Percentiles rank a stretch among this genome's conserved stretches.
phyloP scores from a whole-genome alignment of 139 green algal species.

The Chlamydomonas eustigma region DNA sequence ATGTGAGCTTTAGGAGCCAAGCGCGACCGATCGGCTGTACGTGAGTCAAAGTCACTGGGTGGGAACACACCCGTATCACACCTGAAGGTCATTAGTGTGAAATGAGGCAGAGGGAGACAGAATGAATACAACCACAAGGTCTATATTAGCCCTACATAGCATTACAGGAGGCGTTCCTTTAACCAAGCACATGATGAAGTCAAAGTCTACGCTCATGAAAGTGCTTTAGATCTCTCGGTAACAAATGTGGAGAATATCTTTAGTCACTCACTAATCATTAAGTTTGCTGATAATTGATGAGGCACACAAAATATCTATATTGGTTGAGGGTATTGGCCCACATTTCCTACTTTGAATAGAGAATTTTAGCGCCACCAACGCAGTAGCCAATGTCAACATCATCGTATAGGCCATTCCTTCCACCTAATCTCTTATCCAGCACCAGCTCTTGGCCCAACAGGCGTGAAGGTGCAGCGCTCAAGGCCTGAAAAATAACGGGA shows the following conservation, averaged over 20 bases:
- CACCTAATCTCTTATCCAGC: slow-evolving; percentile 38
- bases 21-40: slow-evolving; percentile 38
- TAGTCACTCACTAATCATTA: too few species aligned
- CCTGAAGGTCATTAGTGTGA: slow-evolving; percentile 4
- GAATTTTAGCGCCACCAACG: slow-evolving; percentile 52
- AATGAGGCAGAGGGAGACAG: background rate
- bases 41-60: slow-evolving; percentile 43
- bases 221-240: too few species aligned
- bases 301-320: too few species aligned
- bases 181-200: too few species aligned
- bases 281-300: too few species aligned
- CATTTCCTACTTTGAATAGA: slow-evolving; percentile 37
- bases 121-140: too few species aligned
- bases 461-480: slow-evolving; percentile 19
- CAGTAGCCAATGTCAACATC: slow-evolving; percentile 45
- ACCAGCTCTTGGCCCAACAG: slow-evolving; percentile 56
- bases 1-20: slow-evolving; percentile 46
- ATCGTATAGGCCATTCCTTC: slow-evolving; percentile 47
- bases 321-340: too few species aligned
- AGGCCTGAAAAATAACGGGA: background rate
- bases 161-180: too few species aligned
- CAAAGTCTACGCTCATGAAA: too few species aligned
- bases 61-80: slow-evolving; percentile 53
- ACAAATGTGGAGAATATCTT: too few species aligned
- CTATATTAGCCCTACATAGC: too few species aligned